phyloP scores from a whole-genome alignment of 2,329 filamentous ascomycete species.

The Colletotrichum filicis region DNA sequence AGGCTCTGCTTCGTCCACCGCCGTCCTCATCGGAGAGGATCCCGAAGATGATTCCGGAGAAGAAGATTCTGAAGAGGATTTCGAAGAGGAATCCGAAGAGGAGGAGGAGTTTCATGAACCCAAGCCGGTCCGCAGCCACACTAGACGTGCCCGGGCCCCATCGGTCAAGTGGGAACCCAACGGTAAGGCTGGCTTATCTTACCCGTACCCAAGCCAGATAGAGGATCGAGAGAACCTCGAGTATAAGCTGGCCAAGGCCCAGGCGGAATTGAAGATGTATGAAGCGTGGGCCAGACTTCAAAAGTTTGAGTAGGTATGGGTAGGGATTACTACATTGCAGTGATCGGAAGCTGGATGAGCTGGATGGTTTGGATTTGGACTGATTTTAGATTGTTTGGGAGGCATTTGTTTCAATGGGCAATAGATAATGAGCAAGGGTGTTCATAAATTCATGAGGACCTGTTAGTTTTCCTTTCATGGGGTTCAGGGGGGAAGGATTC shows the following conservation, averaged over 20 bases:
- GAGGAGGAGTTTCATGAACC: too few species aligned
- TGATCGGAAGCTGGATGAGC: slow-evolving; percentile 36
- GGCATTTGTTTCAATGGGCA: not conserved
- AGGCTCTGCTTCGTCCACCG: too few species aligned
- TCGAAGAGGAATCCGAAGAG: too few species aligned
- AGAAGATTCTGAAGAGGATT: too few species aligned
- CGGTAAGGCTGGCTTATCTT: slow-evolving; percentile 44
- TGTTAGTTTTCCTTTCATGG: not conserved
- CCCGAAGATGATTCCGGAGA: too few species aligned
- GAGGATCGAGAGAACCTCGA: slow-evolving; percentile 45
- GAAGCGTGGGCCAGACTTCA: slow-evolving; percentile 39
- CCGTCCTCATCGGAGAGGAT: too few species aligned
- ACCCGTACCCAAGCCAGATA: slow-evolving; percentile 39
- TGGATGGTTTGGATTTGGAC: not conserved
- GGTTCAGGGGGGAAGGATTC: not conserved
- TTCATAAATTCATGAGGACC: not conserved
- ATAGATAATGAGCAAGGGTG: not conserved
- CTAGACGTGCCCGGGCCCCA: too few species aligned
- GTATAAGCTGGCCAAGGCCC: slow-evolving; percentile 33
- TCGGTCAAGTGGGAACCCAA: not conserved
- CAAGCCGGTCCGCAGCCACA: too few species aligned
- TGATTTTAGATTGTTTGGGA: slow-evolving; percentile 9
- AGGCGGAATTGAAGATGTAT: slow-evolving; percentile 40
- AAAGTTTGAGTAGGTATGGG: slow-evolving; percentile 43
- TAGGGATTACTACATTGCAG: slow-evolving; percentile 29